These are phyloP conservation scores for Trichomonascaceae sp. DNA, from an alignment of 1,139 yeast species.

Conservation along the genomic window DNA sequence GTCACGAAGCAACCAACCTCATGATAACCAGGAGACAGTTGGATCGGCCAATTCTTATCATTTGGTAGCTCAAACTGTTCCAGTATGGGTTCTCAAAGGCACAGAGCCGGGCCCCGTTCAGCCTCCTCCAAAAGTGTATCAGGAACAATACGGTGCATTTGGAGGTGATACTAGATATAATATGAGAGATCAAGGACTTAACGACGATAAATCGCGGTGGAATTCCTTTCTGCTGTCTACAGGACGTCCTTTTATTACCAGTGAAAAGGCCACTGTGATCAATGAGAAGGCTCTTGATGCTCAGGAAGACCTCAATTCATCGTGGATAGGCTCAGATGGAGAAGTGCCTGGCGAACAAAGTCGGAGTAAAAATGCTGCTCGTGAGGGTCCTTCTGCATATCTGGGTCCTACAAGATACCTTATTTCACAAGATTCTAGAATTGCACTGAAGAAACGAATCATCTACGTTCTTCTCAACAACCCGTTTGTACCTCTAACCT, in stretches of 20 bases:
- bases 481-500: constrained; percentile 73
- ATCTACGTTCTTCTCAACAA: constrained; percentile 58
- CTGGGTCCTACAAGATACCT: constrained; percentile 24
- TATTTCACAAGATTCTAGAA: constrained; percentile 30
- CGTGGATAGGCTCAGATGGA: constrained; percentile 18
- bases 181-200: neutral
- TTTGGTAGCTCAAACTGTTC: constrained; percentile 21
- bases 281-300: constrained; percentile 21
- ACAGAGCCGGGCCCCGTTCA: neutral
- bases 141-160: neutral
- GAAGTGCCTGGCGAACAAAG: constrained; percentile 3
- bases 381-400: constrained; percentile 13
- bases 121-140: neutral
- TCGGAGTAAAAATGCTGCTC: neutral
- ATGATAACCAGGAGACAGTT: neutral
- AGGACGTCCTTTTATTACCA: constrained; percentile 15
- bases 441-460: constrained; percentile 59
- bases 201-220: constrained; percentile 17
- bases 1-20: neutral
- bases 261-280: constrained; percentile 10
- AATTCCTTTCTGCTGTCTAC: constrained; percentile 17
- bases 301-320: constrained; percentile 19
- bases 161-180: neutral
- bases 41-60: constrained; percentile 8
- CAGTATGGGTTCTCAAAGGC: constrained; percentile 20